Evolutionary conservation across 2,329 filamentous ascomycete genomes (phyloP).

Genomic region (Onygenales sp.): DNA sequence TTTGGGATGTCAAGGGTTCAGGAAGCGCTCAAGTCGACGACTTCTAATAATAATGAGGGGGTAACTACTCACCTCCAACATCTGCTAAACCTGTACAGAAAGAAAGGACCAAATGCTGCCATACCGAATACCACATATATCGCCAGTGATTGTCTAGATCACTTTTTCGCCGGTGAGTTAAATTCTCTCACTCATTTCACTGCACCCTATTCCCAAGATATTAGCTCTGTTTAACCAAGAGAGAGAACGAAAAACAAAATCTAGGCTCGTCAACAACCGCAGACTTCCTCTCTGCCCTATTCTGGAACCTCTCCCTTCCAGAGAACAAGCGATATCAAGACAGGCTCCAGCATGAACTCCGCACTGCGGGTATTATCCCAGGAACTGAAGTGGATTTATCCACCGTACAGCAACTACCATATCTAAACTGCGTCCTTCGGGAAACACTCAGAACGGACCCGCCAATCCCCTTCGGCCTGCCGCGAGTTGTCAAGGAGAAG

Average conservation of each 20-base stretch:
- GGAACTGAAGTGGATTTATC: constrained; percentile 2
- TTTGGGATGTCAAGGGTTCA: constrained; percentile 10
- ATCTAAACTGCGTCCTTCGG: constrained; percentile 34
- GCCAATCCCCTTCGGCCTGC: constrained; percentile 31
- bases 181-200: background rate
- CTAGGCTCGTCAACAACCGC: constrained; percentile 8
- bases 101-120: constrained; percentile 6
- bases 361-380: constrained; percentile 1
- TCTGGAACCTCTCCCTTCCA: constrained; percentile 12
- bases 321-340: constrained; percentile 9
- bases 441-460: constrained; percentile 35
- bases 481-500: constrained; percentile 21
- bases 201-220: background rate
- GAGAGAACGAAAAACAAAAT: background rate
- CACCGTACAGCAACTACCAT: constrained; percentile 8
- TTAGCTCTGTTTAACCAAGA: too few relatives aligned
- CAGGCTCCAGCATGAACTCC: constrained; percentile 11
- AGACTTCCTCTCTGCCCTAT: constrained; percentile 9
- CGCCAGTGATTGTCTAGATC: constrained; percentile 13
- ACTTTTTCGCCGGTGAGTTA: constrained; percentile 11
- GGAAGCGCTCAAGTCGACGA: constrained; percentile 1
- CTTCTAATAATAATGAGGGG: background rate
- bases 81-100: constrained; percentile 7
- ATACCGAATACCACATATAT: constrained; percentile 11
- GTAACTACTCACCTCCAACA: constrained; percentile 9